phyloP scores from a whole-genome alignment of 179 eudicot genomes.

The Beta corolliflora region DNA sequence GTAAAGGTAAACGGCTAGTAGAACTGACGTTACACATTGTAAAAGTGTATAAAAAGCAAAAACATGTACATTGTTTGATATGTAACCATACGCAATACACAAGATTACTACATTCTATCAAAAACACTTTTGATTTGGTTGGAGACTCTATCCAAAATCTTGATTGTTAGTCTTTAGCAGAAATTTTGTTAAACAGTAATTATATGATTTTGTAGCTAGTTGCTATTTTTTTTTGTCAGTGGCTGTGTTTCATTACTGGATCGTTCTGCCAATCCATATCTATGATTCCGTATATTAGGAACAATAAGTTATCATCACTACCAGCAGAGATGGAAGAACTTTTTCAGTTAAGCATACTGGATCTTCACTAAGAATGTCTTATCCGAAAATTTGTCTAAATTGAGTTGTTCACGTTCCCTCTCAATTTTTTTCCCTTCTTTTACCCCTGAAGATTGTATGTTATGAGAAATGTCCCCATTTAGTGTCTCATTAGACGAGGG shows the following conservation, averaged over 20 bases:
- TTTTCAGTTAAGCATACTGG: conserved; percentile 72
- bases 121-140: too few relatives aligned
- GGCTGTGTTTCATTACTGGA: conserved; percentile 12
- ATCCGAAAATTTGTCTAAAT: conserved; percentile 1
- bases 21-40: too few relatives aligned
- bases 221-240: conserved; percentile 13
- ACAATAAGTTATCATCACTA: conserved; percentile 66
- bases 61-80: too few relatives aligned
- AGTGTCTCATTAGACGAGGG: background rate
- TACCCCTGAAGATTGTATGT: background rate
- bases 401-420: background rate
- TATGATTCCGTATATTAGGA: conserved; percentile 44
- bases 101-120: too few relatives aligned
- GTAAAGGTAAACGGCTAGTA: too few relatives aligned
- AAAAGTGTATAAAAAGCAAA: too few relatives aligned
- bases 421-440: background rate
- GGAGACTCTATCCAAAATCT: too few relatives aligned
- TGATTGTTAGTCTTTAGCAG: too few relatives aligned
- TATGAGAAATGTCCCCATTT: background rate
- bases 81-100: too few relatives aligned
- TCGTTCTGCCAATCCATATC: background rate
- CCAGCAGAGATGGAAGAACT: conserved; percentile 78
- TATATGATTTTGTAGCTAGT: conserved; percentile 12
- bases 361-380: conserved; percentile 50
- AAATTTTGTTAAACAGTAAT: too few relatives aligned